Evolutionary conservation across 352 stramenopile genomes (phyloP).

Genomic region (Globisporangium nagaii): DNA sequence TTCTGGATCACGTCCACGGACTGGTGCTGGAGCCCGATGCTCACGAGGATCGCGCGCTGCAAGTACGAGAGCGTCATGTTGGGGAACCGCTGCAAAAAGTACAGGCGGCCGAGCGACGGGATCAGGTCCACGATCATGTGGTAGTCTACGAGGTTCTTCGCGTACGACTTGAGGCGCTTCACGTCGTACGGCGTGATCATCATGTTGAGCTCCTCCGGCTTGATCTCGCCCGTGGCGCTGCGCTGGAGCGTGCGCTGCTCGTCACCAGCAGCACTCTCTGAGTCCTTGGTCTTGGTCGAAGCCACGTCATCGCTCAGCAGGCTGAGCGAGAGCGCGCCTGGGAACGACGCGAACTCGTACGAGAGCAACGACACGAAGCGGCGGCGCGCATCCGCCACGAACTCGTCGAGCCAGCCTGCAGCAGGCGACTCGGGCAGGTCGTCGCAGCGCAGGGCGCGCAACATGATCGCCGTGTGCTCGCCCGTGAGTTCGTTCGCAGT

Average conservation of each 20-base stretch:
- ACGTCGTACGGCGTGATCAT: conserved; percentile 96
- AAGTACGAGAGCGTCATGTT: conserved; percentile 92
- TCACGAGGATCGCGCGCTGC: conserved; percentile 94
- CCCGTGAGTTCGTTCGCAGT: conserved; percentile 99
- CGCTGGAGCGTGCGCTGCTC: conserved; percentile 37
- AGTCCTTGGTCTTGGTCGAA: conserved; percentile 20
- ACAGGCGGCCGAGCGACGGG: conserved; percentile 91
- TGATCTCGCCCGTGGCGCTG: conserved; percentile 76
- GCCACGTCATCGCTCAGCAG: conserved; percentile 72
- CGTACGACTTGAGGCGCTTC: conserved; percentile 97
- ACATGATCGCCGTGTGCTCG: conserved; percentile 96
- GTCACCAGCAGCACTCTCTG: conserved; percentile 7
- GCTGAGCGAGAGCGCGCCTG: conserved; percentile 87
- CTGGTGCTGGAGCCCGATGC: conserved; percentile 91
- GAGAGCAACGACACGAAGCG: conserved; percentile 93
- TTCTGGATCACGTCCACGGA: conserved; percentile 91
- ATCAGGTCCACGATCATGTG: conserved; percentile 99
- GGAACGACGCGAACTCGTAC: conserved; percentile 91
- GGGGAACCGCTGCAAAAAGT: conserved; percentile 94
- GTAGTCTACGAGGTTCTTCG: conserved; percentile 99
- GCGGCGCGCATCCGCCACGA: conserved; percentile 91
- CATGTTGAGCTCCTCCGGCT: conserved; percentile 85
- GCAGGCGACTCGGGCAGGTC: conserved; percentile 72
- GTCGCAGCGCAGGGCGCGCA: conserved; percentile 67
- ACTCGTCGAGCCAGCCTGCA: conserved; percentile 91